Evolutionary conservation across 805 yeast genomes (phyloP), one percentile per base, ranked within the genome.

Genomic region (Hanseniaspora pseudoguilliermondii): DNA sequence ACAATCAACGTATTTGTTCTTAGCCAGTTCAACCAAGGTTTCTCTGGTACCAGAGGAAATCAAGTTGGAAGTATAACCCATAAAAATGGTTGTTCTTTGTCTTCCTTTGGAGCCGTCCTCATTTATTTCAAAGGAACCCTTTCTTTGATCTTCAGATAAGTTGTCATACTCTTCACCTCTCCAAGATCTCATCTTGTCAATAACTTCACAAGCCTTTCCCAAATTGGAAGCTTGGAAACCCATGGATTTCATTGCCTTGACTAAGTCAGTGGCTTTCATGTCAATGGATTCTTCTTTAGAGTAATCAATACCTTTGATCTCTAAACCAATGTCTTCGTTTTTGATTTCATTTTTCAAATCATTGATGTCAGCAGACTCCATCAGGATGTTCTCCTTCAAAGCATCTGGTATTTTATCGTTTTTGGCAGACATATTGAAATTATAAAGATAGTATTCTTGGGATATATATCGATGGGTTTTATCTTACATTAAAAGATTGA

Each of bases 11-110:
- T 85, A 86, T 70, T 89, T 91, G 73, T 95, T 83, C 70, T 95
- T 95, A 35, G 89, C 97, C 63, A 93, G 76, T 67, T 75, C 91
- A 66, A 93, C 78, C 62, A 93, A 73, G 34, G 96, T 88, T 64
- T 90, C 95, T 70, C 99, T 81, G 58, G 90, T 72, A 46, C 99
- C 99, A 5, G 96, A 86, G 42, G 95, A 85, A 64, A 93, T 93
- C 73, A 93, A 78, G 70, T 93, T 93, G 10, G 97, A 91, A 47
- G 99, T 93, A 72, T 84, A 93, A 39, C 99, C 99, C 78, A 93
- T 75, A 66, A 93, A 93, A 53, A 93, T 83, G 7, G 98, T 93
- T 32, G 96, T 77, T 66, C 83, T 86, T 68, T 86, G 96, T 62
- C 69, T 76, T 23, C 95, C 95, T 9, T 77, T 72, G 8, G 55